Evolutionary conservation across 202 grass and related monocot genomes (phyloP).

Genomic region (Hordeum pubiflorum): DNA sequence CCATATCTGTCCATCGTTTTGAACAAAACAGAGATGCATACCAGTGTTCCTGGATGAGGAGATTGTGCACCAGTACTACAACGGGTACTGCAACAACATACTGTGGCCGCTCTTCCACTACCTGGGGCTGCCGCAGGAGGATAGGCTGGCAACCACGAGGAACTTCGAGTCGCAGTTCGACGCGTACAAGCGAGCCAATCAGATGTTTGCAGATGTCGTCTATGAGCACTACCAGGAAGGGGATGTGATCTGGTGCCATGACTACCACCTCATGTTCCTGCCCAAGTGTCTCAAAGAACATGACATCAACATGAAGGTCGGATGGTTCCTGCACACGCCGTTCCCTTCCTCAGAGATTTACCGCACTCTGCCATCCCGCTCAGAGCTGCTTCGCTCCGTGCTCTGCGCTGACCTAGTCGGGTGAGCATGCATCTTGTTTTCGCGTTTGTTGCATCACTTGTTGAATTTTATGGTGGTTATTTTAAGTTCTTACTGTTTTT

Average conservation of each 20-base stretch:
- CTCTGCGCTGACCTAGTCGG: conserved; percentile 95
- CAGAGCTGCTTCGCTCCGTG: conserved; percentile 83
- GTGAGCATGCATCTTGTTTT: conserved; percentile 42
- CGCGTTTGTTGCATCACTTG: not conserved
- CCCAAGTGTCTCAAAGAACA: conserved; percentile 93
- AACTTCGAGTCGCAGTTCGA: conserved; percentile 95
- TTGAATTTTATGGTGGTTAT: not conserved
- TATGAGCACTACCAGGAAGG: conserved; percentile 95
- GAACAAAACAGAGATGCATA: conserved; percentile 85
- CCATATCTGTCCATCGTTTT: too few relatives aligned
- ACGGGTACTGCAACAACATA: conserved; percentile 99
- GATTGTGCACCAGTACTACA: conserved; percentile 98
- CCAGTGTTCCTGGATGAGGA: conserved; percentile 97
- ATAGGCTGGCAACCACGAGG: conserved; percentile 84
- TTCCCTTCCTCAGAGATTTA: conserved; percentile 98
- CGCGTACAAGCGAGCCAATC: conserved; percentile 91
- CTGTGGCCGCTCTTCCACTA: conserved; percentile 99
- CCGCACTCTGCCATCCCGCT: conserved; percentile 80
- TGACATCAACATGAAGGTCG: conserved; percentile 96
- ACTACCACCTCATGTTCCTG: conserved; percentile 99
- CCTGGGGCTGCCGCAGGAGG: conserved; percentile 92
- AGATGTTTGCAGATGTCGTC: conserved; percentile 97
- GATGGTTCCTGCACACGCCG: conserved; percentile 98
- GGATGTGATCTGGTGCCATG: conserved; percentile 99
- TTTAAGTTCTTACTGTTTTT: conserved; percentile 15